Evolutionary conservation across 192 early-diverging fungal species (phyloP).

Genomic region (Linderina pennispora): DNA sequence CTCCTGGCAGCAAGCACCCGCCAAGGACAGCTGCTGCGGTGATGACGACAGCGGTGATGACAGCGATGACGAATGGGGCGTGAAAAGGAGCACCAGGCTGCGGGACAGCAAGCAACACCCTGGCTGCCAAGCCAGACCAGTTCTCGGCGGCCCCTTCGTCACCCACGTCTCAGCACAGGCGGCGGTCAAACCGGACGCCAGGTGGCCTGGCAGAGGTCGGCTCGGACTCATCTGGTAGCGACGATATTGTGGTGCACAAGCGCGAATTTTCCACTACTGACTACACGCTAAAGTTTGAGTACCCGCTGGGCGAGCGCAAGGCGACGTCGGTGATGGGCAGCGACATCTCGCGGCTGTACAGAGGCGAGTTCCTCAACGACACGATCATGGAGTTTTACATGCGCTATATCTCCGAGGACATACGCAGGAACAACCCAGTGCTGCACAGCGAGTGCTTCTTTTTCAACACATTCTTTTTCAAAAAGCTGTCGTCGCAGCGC

Average conservation of each 20-base stretch:
- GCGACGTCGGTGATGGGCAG: conserved; percentile 57
- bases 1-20: too few relatives aligned
- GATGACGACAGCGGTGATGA: too few relatives aligned
- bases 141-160: neutral
- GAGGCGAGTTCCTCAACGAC: conserved; percentile 84
- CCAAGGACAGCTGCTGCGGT: too few relatives aligned
- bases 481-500: conserved; percentile 52
- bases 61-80: too few relatives aligned
- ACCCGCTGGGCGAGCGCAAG: conserved; percentile 47
- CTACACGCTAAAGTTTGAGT: conserved; percentile 32
- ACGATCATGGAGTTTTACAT: conserved; percentile 84
- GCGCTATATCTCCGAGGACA: conserved; percentile 50
- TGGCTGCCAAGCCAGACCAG: neutral
- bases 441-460: conserved; percentile 59
- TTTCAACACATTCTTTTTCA: conserved; percentile 84
- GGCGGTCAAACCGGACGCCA: neutral
- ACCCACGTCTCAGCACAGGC: neutral
- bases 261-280: conserved; percentile 8
- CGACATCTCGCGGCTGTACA: conserved; percentile 59
- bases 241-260: conserved; percentile 9
- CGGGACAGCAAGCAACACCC: too few relatives aligned
- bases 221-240: conserved; percentile 4
- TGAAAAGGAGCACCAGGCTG: too few relatives aligned
- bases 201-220: neutral
- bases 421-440: conserved; percentile 31